Base-by-base conservation (phyloP, 1,284 basidiomycete genomes). In the Leccinum pallidistipes region DNA sequence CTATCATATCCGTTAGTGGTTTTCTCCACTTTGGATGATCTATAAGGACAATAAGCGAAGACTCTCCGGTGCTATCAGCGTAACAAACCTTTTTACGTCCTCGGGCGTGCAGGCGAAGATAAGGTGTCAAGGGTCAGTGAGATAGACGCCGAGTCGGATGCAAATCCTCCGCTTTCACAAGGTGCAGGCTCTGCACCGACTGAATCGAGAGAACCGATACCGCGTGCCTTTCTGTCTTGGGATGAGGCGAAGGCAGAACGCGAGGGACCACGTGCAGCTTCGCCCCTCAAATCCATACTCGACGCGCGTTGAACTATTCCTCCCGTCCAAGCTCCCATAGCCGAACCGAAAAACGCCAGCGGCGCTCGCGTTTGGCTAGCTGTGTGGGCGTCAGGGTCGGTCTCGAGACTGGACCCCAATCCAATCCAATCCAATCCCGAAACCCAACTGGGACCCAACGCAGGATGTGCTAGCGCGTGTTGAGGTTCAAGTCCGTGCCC, bases 301-400 rank as follows among this genome's bases (percentile, higher is more conserved):
- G 34, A 5, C 24, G 34, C 11, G 6, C 29, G 34, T 47, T 7
- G 45, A 40, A 29, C 3, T 9, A 18, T 5, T 21, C 43, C 43
- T 9, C 14, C 21, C 7, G 31, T 10, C 29, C 14, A 14, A 1
- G 2, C n/a, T 54, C 24, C 18, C 24, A 24, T 24, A 24, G 24
- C 24, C 2, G 74, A 71, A 3, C 74, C 70, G 3, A 76, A 68
- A 38, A 75, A 65, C 2, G 66, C 61, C 31, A 64, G 58, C n/a
- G 72, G 2, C 65, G 68, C 36, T 71, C 64, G 31, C 31, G 31
- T 31, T 31, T 9, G 31, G 31, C 31, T 31, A 12, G 45, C 11
- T 21, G 45, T 12, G 45, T 1, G 6, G 11, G 10, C 18, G 18
- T 12, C 11, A 21, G 18, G 10, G 11, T 21, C 18, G 18, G 11